Base-by-base conservation (phyloP, 2,329 filamentous ascomycete genomes). In the Paecilomyces variotii region DNA sequence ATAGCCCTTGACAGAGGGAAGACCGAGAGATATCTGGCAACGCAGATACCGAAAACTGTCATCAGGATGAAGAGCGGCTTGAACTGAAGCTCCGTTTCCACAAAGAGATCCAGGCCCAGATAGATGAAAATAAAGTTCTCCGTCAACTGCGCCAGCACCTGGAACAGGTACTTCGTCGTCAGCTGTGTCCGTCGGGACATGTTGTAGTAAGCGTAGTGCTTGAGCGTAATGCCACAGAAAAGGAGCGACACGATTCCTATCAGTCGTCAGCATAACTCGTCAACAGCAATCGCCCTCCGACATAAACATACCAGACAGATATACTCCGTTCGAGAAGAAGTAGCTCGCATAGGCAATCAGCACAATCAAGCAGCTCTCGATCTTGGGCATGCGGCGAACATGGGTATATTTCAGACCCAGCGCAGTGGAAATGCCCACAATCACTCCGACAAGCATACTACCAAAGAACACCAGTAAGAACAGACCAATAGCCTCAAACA, bases 121-220 rank as follows among this genome's bases (percentile, higher is more conserved):
- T 99, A 99, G 74, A 99, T 99, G 79, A 99, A 99, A 75, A 99
- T 99, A 72, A 99, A 99, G 75, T 99, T 99, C 77, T 99, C 94
- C 0, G 93, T 96, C 53, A 99, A 78, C 74, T 99, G 94, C 2
- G 94, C 90, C 66, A 95, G 87, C 62, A 96, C 87, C 73, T 96
- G 91, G 78, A 99, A 99, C 59, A 97, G 83, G 76, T 96, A 99
- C 74, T 99, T 99, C 56, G 94, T 99, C 14, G 94, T 96, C 62
- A 99, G 86, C 73, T 99, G 94, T 1, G 94, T 97, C 62, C 94
- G 87, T 54, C 94, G 87, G 30, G 94, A 99, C 94, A 99, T 99
- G 79, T 99, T 99, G 82, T 97, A 97, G 78, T 99, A 99, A 62
- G 94, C 94, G 70, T 99, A 99, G 73, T 99, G 94, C 76, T 99